Evolutionary conservation across 192 early-diverging fungal species (phyloP), one percentile per base, ranked within the genome.

Genomic region (Coemansia sp.): DNA sequence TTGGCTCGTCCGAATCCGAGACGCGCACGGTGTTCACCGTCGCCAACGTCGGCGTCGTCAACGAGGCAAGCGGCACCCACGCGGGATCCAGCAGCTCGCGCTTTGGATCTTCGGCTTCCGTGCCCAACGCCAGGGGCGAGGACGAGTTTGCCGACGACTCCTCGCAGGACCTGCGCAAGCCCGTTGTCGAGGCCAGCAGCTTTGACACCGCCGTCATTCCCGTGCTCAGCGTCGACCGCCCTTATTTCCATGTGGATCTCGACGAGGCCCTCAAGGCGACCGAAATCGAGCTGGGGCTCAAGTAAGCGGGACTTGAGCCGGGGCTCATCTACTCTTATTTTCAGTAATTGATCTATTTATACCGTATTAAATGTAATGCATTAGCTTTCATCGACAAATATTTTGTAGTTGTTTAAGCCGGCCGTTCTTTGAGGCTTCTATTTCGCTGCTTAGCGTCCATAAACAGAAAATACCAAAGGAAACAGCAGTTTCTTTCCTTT

Each of bases 241-340:
- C 78, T 8, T 65, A 64, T 27, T 81, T 81, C 63, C 78, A 81
- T 36, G 61, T 81, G 22, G 78, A 81, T 52, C 55, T 81, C 13
- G 73, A 81, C 29, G 78, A 81, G 50, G 78, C 78, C 6, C 65
- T 81, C 23, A 67, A 69, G 39, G 72, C 69, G 13, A 57, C 72
- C 4, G 78, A 81, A 61, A 35, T 70, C 16, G 75, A 72, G 61
- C 63, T 78, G 3, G 69, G 68, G 8, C 53, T 75, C 0, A 65
- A 75, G 10, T 42, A 6, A 16, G 0, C n/a, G n/a, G n/a, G n/a
- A n/a, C n/a, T n/a, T n/a, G n/a, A n/a, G n/a, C n/a, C n/a, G n/a
- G n/a, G n/a, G n/a, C n/a, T n/a, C n/a, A n/a, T n/a, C n/a, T n/a
- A n/a, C n/a, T n/a, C n/a, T n/a, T 42, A 23, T 22, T 23, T 47